These are phyloP conservation scores for Cytidiella melzeri DNA, from an alignment of 768 basidiomycete species.

Conservation along the genomic window DNA sequence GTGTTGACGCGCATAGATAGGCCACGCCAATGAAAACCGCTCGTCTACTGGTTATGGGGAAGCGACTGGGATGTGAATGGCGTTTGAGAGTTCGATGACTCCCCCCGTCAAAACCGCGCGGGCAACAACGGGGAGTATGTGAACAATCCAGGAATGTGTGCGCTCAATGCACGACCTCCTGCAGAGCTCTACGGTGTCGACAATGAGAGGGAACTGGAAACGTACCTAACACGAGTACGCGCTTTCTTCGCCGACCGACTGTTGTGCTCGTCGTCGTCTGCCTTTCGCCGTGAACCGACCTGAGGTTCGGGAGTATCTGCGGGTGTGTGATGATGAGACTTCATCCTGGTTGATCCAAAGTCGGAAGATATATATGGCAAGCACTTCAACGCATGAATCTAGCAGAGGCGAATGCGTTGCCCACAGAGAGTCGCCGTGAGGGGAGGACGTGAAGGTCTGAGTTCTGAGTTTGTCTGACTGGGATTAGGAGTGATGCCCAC, in stretches of 20 bases:
- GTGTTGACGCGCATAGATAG: too few species aligned
- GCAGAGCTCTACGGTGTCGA: too few species aligned
- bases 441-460: too few species aligned
- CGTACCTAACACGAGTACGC: slow-evolving; percentile 71
- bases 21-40: background rate
- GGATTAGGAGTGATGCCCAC: background rate
- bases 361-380: too few species aligned
- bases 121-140: background rate
- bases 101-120: background rate
- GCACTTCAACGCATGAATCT: too few species aligned
- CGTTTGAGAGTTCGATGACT: background rate
- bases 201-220: background rate
- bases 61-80: too few species aligned
- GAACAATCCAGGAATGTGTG: background rate
- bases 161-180: too few species aligned
- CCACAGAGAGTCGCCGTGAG: too few species aligned
- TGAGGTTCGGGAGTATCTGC: slow-evolving; percentile 24
- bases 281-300: slow-evolving; percentile 43
- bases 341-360: too few species aligned
- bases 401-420: too few species aligned
- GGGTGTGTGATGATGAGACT: slow-evolving; percentile 5
- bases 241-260: slow-evolving; percentile 51
- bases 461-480: too few species aligned
- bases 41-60: too few species aligned
- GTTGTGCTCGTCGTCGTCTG: slow-evolving; percentile 50